Percentiles rank a stretch among this genome's conserved stretches.
Conservation (phyloP, 2,329 filamentous ascomycete genomes). For the Ophiostoma montium region DNA sequence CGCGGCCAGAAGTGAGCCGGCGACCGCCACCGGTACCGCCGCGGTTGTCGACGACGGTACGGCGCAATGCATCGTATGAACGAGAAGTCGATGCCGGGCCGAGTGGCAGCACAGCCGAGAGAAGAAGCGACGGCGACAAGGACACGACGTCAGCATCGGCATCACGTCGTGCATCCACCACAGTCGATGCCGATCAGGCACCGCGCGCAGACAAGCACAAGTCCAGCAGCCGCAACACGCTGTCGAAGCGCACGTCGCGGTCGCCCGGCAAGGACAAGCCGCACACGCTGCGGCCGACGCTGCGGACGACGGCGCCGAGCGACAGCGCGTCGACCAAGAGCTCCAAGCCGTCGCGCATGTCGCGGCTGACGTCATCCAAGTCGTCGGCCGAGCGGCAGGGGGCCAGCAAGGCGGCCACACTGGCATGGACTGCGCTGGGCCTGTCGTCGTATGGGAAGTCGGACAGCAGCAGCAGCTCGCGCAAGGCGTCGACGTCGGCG, state of each 20-base stretch:
- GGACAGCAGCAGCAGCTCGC: slow-evolving; percentile 3
- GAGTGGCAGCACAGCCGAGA: background rate
- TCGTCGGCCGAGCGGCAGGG: slow-evolving; percentile 33
- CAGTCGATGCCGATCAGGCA: background rate
- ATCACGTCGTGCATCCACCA: background rate
- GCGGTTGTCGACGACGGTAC: slow-evolving; percentile 39
- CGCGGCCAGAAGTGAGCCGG: slow-evolving; percentile 35
- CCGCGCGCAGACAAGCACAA: background rate
- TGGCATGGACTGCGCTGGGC: slow-evolving; percentile 43
- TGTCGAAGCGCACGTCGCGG: slow-evolving; percentile 18
- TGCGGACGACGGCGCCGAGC: slow-evolving; percentile 34
- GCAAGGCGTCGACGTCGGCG: background rate
- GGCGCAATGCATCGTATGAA: slow-evolving; percentile 35
- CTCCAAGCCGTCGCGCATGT: slow-evolving; percentile 25
- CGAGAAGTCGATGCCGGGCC: slow-evolving; percentile 6
- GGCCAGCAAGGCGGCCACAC: slow-evolving; percentile 47
- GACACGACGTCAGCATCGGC: background rate
- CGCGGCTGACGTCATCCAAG: slow-evolving; percentile 24
- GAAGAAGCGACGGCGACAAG: background rate
- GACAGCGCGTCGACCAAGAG: slow-evolving; percentile 27
- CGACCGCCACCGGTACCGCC: slow-evolving; percentile 25
- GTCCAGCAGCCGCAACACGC: background rate
- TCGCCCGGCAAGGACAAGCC: slow-evolving; percentile 43
- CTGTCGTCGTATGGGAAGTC: slow-evolving; percentile 14
- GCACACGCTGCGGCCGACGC: slow-evolving; percentile 46